Evolutionary conservation across 2,329 filamentous ascomycete genomes (phyloP).

Genomic region (Alternaria ventricosa): DNA sequence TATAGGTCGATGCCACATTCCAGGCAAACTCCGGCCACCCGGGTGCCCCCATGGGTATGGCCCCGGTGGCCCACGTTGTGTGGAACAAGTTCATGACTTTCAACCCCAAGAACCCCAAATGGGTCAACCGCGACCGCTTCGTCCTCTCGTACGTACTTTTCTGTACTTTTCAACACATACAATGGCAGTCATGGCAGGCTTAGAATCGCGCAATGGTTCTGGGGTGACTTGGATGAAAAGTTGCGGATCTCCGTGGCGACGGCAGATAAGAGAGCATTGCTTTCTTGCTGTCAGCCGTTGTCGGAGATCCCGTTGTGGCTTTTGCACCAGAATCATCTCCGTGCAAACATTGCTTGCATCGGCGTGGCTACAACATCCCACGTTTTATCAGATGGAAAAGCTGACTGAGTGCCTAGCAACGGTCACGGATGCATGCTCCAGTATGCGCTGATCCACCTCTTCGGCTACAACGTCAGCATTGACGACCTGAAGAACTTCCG

Average conservation of each 20-base stretch:
- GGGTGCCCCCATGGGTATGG: conserved; percentile 97
- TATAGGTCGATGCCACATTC: conserved; percentile 94
- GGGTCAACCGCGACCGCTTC: conserved; percentile 97
- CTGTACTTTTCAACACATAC: not conserved
- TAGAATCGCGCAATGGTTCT: not conserved
- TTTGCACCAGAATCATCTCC: not conserved
- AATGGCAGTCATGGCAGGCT: not conserved
- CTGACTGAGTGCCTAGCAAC: conserved; percentile 68
- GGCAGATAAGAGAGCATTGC: not conserved
- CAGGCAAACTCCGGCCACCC: conserved; percentile 97
- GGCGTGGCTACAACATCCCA: not conserved
- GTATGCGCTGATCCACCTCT: conserved; percentile 96
- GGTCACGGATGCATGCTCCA: conserved; percentile 99
- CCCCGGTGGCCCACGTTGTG: conserved; percentile 92
- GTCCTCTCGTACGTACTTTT: conserved; percentile 86
- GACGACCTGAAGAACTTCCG: conserved; percentile 97
- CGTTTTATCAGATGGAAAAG: not conserved
- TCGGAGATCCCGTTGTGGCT: not conserved
- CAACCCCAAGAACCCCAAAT: conserved; percentile 98
- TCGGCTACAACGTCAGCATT: conserved; percentile 84
- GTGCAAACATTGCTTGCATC: not conserved
- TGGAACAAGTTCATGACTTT: conserved; percentile 99
- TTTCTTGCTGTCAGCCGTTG: conserved; percentile 4
- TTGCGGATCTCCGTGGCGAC: conserved; percentile 29
- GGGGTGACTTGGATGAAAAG: conserved; percentile 1